A percentile compares a stretch with the other conserved stretches of the same genome.
These are phyloP conservation scores for Pseudoturritis turrita DNA, from an alignment of 345 rosid species.

Conservation along the genomic window DNA sequence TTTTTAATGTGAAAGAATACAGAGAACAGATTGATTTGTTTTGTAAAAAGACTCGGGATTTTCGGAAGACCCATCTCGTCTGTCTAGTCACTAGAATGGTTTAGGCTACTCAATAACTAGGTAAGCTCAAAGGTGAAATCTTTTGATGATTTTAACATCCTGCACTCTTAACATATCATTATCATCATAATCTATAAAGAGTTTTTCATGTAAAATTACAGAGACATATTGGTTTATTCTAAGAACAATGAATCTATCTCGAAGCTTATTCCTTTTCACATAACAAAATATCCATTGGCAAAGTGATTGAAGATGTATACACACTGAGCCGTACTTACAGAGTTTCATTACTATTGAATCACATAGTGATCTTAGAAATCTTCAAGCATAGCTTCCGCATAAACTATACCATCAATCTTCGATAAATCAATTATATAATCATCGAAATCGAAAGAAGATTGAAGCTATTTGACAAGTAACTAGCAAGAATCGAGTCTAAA, in stretches of 20 bases:
- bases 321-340: neutral
- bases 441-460: neutral
- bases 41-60: neutral
- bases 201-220: neutral
- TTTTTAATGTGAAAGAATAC: neutral
- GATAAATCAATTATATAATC: no score
- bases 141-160: neutral
- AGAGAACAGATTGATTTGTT: neutral
- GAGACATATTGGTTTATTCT: neutral
- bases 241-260: neutral
- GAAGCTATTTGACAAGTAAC: neutral
- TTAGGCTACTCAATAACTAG: neutral
- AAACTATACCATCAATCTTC: no score
- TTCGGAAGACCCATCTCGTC: neutral
- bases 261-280: neutral
- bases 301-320: neutral
- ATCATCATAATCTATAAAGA: neutral
- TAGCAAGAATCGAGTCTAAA: neutral
- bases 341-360: neutral
- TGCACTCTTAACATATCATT: neutral
- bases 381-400: constrained; percentile 3
- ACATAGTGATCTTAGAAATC: neutral
- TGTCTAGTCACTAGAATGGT: neutral
- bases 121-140: neutral
- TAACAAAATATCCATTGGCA: neutral